A percentile compares a stretch with the other conserved stretches of the same genome.
Conservation (phyloP, 495 filamentous ascomycete genomes). For the Annulohypoxylon nitens region DNA sequence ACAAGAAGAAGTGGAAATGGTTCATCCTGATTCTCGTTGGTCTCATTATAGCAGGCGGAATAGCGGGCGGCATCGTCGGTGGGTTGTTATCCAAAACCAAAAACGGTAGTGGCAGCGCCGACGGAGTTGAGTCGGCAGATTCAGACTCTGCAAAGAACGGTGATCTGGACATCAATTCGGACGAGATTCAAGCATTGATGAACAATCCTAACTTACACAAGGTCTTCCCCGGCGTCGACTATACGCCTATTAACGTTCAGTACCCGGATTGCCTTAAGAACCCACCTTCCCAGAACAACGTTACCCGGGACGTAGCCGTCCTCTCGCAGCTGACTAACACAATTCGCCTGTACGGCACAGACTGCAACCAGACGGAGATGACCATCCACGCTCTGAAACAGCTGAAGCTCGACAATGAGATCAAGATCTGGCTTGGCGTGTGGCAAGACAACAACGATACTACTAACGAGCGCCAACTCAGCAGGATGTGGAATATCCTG, state of each 20-base stretch:
- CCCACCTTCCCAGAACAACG: slow-evolving; percentile 90
- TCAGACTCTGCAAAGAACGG: slow-evolving; percentile 68
- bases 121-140: slow-evolving; percentile 50
- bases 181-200: slow-evolving; percentile 85
- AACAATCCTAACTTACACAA: slow-evolving; percentile 85
- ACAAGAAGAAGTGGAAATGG: slow-evolving; percentile 77
- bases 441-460: slow-evolving; percentile 90
- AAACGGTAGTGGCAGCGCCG: slow-evolving; percentile 8
- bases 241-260: slow-evolving; percentile 91
- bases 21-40: slow-evolving; percentile 71
- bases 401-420: slow-evolving; percentile 74
- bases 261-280: slow-evolving; percentile 86
- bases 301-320: slow-evolving; percentile 92
- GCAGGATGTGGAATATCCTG: slow-evolving; percentile 84
- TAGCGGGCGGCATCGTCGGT: slow-evolving; percentile 84
- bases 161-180: slow-evolving; percentile 78
- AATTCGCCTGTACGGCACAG: slow-evolving; percentile 92
- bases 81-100: slow-evolving; percentile 70
- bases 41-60: slow-evolving; percentile 74
- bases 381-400: slow-evolving; percentile 84
- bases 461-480: slow-evolving; percentile 84
- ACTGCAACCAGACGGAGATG: slow-evolving; percentile 98
- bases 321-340: slow-evolving; percentile 92
- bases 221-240: slow-evolving; percentile 97
- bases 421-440: slow-evolving; percentile 96